Percentiles rank a stretch among this genome's conserved stretches.
Evolutionary conservation across 441 rosid genomes (phyloP).

Genomic region (Corymbia citriodora): DNA sequence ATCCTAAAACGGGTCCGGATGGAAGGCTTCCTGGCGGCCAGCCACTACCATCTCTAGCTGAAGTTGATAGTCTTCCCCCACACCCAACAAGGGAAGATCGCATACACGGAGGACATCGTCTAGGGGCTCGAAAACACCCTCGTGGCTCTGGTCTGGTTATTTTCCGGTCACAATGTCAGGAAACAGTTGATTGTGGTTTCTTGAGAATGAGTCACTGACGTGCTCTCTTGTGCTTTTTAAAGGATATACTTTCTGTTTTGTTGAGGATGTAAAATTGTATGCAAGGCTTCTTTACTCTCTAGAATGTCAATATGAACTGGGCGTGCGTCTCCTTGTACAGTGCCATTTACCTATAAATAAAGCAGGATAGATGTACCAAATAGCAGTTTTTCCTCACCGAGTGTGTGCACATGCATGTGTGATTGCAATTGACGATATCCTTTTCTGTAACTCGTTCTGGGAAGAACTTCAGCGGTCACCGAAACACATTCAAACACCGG

Average conservation of each 20-base stretch:
- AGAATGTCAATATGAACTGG: neutral
- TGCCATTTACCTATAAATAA: neutral
- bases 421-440: neutral
- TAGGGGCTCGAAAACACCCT: conserved; percentile 29
- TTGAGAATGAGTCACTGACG: neutral
- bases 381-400: neutral
- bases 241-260: neutral
- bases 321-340: neutral
- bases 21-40: conserved; percentile 14
- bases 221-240: neutral
- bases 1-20: conserved; percentile 12
- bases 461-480: neutral
- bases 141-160: conserved; percentile 26
- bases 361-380: neutral
- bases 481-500: neutral
- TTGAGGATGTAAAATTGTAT: neutral
- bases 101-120: conserved; percentile 21
- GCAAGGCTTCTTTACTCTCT: neutral
- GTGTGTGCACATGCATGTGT: neutral
- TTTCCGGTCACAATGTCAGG: conserved; percentile 22
- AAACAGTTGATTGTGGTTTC: conserved; percentile 25
- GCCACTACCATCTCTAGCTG: conserved; percentile 6
- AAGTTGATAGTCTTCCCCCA: conserved; percentile 17
- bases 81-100: conserved; percentile 26
- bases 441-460: neutral